Evolutionary conservation across 441 rosid species (phyloP).

Genomic region (Biscutella laevigata): DNA sequence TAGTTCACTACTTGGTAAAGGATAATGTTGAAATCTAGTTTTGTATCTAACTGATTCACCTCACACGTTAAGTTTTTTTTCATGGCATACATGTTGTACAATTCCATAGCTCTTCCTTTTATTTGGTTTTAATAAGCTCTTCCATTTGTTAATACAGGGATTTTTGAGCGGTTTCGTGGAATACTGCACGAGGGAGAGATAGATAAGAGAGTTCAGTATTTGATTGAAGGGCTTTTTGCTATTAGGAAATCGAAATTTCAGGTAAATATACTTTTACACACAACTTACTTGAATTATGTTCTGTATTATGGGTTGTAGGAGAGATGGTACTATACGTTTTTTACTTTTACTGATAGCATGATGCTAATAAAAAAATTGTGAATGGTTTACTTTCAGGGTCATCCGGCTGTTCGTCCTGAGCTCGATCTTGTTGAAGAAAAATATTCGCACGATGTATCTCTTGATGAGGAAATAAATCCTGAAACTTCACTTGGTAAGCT

Average conservation of each 20-base stretch:
- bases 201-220: slow-evolving; percentile 81
- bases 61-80: not conserved
- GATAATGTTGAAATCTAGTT: not conserved
- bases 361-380: slow-evolving; percentile 3
- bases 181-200: slow-evolving; percentile 96
- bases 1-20: not conserved
- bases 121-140: slow-evolving; percentile 9
- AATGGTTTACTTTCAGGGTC: slow-evolving; percentile 45
- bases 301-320: not conserved
- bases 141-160: slow-evolving; percentile 38
- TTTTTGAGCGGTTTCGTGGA: slow-evolving; percentile 87
- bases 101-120: not conserved
- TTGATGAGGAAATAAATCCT: slow-evolving; percentile 55
- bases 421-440: slow-evolving; percentile 88
- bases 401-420: slow-evolving; percentile 86
- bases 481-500: slow-evolving; percentile 72
- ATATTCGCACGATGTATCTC: slow-evolving; percentile 65
- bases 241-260: slow-evolving; percentile 77
- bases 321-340: not conserved
- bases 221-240: slow-evolving; percentile 86
- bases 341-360: not conserved
- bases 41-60: not conserved
- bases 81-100: not conserved
- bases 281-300: not conserved
- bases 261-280: slow-evolving; percentile 29